These are phyloP conservation scores for Epicoccum sorghinum DNA, from an alignment of 2,329 filamentous ascomycete genomes.

Conservation along the genomic window DNA sequence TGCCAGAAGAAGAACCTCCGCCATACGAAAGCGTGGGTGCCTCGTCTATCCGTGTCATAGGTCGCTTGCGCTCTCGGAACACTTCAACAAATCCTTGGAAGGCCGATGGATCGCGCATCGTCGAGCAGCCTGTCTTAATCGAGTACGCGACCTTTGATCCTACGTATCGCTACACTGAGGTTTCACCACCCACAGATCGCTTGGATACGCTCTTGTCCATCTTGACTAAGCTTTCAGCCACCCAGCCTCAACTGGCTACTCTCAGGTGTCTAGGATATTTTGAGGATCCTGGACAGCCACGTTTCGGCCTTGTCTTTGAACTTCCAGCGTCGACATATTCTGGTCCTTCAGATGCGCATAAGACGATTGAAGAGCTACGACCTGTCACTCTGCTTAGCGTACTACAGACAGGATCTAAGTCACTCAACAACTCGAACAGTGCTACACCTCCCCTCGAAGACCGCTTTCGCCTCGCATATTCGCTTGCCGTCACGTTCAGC, in stretches of 20 bases:
- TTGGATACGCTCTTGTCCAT: constrained; percentile 50
- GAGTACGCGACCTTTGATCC: constrained; percentile 68
- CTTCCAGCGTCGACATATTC: constrained; percentile 63
- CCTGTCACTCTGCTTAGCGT: constrained; percentile 56
- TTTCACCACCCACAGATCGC: constrained; percentile 53
- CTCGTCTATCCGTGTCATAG: constrained; percentile 54
- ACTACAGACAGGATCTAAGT: constrained; percentile 54
- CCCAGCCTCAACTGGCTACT: constrained; percentile 46
- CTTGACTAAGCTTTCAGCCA: constrained; percentile 36
- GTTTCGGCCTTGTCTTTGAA: constrained; percentile 77
- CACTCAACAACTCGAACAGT: constrained; percentile 49
- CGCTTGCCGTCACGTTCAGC: constrained; percentile 74
- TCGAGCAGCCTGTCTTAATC: constrained; percentile 65
- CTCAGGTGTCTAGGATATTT: constrained; percentile 73
- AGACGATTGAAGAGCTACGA: constrained; percentile 42
- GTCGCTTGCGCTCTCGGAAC: constrained; percentile 47
- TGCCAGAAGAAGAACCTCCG: constrained; percentile 56
- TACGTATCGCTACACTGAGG: constrained; percentile 54
- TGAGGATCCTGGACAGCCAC: constrained; percentile 71
- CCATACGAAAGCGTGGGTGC: constrained; percentile 56
- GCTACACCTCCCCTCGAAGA: constrained; percentile 67
- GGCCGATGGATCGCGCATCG: constrained; percentile 40
- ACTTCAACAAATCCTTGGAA: constrained; percentile 49
- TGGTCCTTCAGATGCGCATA: constrained; percentile 61
- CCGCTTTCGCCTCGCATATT: constrained; percentile 76